Base-by-base conservation (phyloP, 768 basidiomycete genomes). In the Termitomyces heimii region DNA sequence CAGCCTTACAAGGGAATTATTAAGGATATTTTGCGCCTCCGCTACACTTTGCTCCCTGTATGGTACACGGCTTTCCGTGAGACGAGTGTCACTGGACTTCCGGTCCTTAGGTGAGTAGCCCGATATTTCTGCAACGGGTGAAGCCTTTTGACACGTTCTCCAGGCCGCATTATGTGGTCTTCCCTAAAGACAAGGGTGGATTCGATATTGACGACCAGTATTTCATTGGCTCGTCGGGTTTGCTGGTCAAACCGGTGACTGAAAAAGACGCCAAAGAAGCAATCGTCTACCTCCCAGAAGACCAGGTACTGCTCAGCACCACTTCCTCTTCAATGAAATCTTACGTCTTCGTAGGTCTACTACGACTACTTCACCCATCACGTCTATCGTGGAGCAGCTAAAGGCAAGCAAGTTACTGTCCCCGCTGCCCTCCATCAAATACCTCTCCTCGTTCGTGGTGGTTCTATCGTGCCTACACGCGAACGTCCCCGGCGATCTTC, bases 21-120 rank as follows among this genome's bases (percentile, higher is more conserved):
- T 44, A 83, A 87, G 37, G 85, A 92, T 60, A 80, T 86, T 52
- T 74, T 99, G 48, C 82, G 87, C 26, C 73, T 98, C 55, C 76
- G 97, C 45, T 98, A 99, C 71, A 77, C 81, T 39, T 80, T 98
- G 74, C 74, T 99, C 28, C 92, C 94, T 0, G 79, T 95, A 16
- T 98, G 96, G 95, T 99, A 99, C 70, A 98, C 92, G n/a, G 92
- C 92, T 2, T 98, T 98, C 84, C 81, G 85, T 43, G 92, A 98
- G 68, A 85, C 92, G 7, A 89, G 86, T 60, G 77, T 87, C 12
- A 85, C 80, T 6, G 96, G 96, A 1, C 66, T 87, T 26, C 94
- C 96, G 2, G 81, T 98, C 53, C 70, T 96, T 62, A 81, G 91
- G 94, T 92, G 65, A 57, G 80, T 35, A 8, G 12, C 7, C 24